These are phyloP conservation scores for Fonsecaea nubica DNA, from an alignment of 2,329 filamentous ascomycete genomes.

Conservation along the genomic window DNA sequence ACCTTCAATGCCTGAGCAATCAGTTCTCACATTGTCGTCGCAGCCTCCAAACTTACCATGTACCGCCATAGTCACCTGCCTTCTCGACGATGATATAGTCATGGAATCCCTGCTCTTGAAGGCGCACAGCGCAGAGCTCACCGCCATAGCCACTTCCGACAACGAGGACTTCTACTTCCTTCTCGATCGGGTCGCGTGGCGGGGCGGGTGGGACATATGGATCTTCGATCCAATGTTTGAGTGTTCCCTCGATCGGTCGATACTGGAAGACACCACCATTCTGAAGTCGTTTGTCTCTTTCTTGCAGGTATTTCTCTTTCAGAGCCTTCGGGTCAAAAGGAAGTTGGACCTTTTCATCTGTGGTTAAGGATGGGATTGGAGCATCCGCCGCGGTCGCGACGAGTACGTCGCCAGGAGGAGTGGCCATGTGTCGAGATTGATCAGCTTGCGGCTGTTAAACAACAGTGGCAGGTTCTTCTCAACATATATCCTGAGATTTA, in stretches of 20 bases:
- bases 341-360: too few relatives aligned
- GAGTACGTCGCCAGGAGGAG: too few relatives aligned
- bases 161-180: conserved; percentile 16
- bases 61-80: conserved; percentile 32
- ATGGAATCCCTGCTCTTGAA: conserved; percentile 27
- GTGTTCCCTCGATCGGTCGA: conserved; percentile 21
- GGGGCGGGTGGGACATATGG: conserved; percentile 30
- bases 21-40: too few relatives aligned
- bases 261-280: conserved; percentile 25
- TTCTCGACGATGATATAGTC: conserved; percentile 16
- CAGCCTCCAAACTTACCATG: conserved; percentile 26
- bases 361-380: too few relatives aligned
- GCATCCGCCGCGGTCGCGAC: too few relatives aligned
- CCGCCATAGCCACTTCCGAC: conserved; percentile 19
- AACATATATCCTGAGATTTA: too few relatives aligned
- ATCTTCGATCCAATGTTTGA: conserved; percentile 21
- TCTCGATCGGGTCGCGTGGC: conserved; percentile 22
- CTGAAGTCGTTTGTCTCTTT: conserved; percentile 26
- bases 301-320: conserved; percentile 26
- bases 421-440: too few relatives aligned
- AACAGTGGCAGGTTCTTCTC: too few relatives aligned
- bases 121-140: conserved; percentile 18
- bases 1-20: background rate
- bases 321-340: conserved; percentile 26
- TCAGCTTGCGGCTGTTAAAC: too few relatives aligned